A percentile compares a stretch with the other conserved stretches of the same genome.
phyloP scores from a whole-genome alignment of 805 yeast genomes.

The Hanseniaspora hatyaiensis region DNA sequence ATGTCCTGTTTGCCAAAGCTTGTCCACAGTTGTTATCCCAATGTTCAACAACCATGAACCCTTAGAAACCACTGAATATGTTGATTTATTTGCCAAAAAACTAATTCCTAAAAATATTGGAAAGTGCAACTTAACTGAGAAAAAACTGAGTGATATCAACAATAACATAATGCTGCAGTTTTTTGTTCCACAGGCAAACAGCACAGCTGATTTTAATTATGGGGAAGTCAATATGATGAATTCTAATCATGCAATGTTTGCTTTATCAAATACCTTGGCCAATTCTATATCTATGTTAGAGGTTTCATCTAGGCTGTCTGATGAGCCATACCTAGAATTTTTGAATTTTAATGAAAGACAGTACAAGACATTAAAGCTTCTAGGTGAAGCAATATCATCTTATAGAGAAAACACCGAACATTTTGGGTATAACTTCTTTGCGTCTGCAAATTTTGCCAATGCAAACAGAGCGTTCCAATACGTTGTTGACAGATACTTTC shows the following conservation, averaged over 20 bases:
- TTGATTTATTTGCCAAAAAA: constrained; percentile 6
- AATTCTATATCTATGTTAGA: constrained; percentile 49
- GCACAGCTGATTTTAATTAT: not conserved
- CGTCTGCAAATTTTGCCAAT: constrained; percentile 7
- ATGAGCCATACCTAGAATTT: constrained; percentile 27
- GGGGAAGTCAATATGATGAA: not conserved
- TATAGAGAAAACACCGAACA: constrained; percentile 19
- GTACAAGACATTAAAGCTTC: constrained; percentile 30
- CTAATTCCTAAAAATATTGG: not conserved
- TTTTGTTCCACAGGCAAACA: not conserved
- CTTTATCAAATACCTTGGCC: constrained; percentile 26
- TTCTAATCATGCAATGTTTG: constrained; percentile 2
- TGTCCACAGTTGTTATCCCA: constrained; percentile 31
- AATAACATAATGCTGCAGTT: not conserved
- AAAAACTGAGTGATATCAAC: not conserved
- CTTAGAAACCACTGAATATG: not conserved
- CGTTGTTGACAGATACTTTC: constrained; percentile 22
- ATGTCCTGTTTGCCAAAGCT: constrained; percentile 90
- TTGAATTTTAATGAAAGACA: constrained; percentile 32
- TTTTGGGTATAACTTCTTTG: not conserved
- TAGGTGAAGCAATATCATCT: constrained; percentile 23
- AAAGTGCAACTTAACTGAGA: not conserved
- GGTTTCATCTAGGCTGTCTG: constrained; percentile 43
- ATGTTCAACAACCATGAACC: constrained; percentile 17
- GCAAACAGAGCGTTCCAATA: constrained; percentile 23